Conservation (phyloP, 176 grass and related monocot genomes). For the Puccinellia tenuiflora region DNA sequence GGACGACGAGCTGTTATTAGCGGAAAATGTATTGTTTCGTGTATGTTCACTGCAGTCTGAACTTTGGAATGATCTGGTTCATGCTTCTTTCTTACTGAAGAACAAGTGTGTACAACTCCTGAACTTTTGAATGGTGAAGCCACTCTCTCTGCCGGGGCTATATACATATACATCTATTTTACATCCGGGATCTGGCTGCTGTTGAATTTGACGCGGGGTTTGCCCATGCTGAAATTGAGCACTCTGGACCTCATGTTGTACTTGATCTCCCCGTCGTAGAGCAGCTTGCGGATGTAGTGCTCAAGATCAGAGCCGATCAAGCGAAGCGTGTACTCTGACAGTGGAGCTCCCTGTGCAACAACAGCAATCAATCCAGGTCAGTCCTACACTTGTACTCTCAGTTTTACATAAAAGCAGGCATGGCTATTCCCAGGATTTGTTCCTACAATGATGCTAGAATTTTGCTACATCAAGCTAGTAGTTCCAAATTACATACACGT, state of each 20-base stretch:
- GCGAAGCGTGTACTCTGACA: conserved; percentile 88
- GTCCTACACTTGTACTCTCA: neutral
- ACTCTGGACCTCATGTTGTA: conserved; percentile 89
- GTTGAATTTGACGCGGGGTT: conserved; percentile 89
- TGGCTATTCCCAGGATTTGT: neutral
- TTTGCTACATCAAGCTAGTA: neutral
- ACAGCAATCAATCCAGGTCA: neutral
- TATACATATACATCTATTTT: neutral
- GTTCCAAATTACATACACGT: neutral
- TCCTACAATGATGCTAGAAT: neutral
- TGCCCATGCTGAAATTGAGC: conserved; percentile 98
- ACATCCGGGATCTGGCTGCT: conserved; percentile 60
- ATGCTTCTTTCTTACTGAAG: neutral
- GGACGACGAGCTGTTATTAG: neutral
- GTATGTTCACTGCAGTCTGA: neutral
- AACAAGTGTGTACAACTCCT: conserved; percentile 12
- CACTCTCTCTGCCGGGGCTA: neutral
- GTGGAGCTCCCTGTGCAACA: conserved; percentile 52
- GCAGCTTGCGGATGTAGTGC: conserved; percentile 90
- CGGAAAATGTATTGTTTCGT: neutral
- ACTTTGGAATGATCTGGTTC: neutral
- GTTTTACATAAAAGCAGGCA: neutral
- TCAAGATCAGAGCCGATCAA: conserved; percentile 80
- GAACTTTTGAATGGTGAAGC: neutral
- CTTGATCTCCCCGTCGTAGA: conserved; percentile 83